Evolutionary conservation across 2,329 filamentous ascomycete genomes (phyloP).

Genomic region (Coniochaeta sp.): DNA sequence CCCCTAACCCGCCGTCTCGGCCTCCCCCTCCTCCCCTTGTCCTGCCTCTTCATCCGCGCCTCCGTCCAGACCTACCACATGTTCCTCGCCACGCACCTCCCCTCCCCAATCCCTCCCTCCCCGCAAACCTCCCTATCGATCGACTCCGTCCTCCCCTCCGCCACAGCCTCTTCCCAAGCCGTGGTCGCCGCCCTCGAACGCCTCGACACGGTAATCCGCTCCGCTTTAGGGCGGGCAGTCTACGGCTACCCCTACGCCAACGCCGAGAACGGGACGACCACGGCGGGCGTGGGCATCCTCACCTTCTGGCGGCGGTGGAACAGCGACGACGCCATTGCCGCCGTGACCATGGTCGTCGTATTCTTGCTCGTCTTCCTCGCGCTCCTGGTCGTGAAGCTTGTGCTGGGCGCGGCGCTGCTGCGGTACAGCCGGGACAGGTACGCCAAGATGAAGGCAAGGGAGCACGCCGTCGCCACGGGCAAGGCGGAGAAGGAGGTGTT

Average conservation of each 20-base stretch:
- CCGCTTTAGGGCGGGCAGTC: constrained; percentile 67
- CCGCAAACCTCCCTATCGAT: constrained; percentile 58
- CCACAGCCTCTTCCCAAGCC: constrained; percentile 57
- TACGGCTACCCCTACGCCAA: constrained; percentile 48
- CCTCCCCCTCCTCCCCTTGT: constrained; percentile 83
- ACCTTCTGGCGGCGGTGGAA: constrained; percentile 46
- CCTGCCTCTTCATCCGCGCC: constrained; percentile 90
- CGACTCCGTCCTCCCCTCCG: constrained; percentile 42
- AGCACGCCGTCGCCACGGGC: constrained; percentile 41
- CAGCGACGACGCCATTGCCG: constrained; percentile 67
- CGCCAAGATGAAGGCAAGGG: constrained; percentile 67
- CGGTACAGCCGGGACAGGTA: constrained; percentile 75
- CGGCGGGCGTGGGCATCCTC: constrained; percentile 21
- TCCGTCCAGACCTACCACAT: constrained; percentile 96
- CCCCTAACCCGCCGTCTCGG: constrained; percentile 86
- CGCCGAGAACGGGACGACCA: constrained; percentile 13
- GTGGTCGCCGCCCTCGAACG: constrained; percentile 72
- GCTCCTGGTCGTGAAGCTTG: constrained; percentile 74
- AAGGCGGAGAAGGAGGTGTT: constrained; percentile 46
- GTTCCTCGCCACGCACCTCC: constrained; percentile 85
- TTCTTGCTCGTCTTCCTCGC: constrained; percentile 81
- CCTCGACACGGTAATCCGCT: constrained; percentile 70
- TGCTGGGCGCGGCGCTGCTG: constrained; percentile 82
- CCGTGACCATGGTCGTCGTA: constrained; percentile 75
- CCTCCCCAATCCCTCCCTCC: constrained; percentile 61